phyloP scores from a whole-genome alignment of 2,329 filamentous ascomycete species.

The Exophiala oligosperma region DNA sequence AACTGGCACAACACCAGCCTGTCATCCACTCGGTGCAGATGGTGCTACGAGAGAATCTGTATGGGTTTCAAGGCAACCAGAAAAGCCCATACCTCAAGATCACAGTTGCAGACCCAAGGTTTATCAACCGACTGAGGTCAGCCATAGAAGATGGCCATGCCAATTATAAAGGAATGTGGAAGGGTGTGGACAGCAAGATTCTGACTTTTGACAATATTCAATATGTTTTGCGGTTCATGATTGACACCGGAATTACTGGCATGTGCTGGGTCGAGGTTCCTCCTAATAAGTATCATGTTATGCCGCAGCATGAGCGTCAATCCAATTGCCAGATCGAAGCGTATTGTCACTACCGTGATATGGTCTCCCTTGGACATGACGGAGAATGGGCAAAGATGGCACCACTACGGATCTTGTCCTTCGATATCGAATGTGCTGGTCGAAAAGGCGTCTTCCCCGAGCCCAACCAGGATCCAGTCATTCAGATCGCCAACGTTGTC shows the following conservation, averaged over 20 bases:
- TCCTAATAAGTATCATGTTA: slow-evolving; percentile 68
- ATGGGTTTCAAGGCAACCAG: slow-evolving; percentile 89
- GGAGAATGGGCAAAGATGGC: slow-evolving; percentile 99
- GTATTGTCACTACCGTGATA: slow-evolving; percentile 73
- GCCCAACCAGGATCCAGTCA: slow-evolving; percentile 86
- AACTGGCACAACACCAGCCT: slow-evolving; percentile 70
- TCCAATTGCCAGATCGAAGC: slow-evolving; percentile 98
- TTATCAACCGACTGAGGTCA: slow-evolving; percentile 72
- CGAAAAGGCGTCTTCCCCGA: slow-evolving; percentile 98
- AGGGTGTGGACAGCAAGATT: slow-evolving; percentile 66
- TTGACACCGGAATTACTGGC: slow-evolving; percentile 87
- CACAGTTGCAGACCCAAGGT: slow-evolving; percentile 85
- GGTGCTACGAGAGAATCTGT: slow-evolving; percentile 85
- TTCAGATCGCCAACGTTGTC: slow-evolving; percentile 96
- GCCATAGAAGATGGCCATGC: slow-evolving; percentile 73
- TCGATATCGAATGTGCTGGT: slow-evolving; percentile 98
- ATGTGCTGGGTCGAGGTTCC: slow-evolving; percentile 98
- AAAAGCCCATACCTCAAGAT: slow-evolving; percentile 93
- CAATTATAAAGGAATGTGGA: slow-evolving; percentile 93
- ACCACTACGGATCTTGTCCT: slow-evolving; percentile 85
- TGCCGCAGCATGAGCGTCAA: slow-evolving; percentile 66
- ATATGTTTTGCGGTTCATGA: slow-evolving; percentile 96
- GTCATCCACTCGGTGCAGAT: slow-evolving; percentile 79
- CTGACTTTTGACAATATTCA: slow-evolving; percentile 95
- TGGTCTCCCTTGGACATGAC: slow-evolving; percentile 83